Evolutionary conservation across 2,329 filamentous ascomycete species (phyloP), one percentile per base, ranked within the genome.

Genomic region (Lachnum nothofagi): DNA sequence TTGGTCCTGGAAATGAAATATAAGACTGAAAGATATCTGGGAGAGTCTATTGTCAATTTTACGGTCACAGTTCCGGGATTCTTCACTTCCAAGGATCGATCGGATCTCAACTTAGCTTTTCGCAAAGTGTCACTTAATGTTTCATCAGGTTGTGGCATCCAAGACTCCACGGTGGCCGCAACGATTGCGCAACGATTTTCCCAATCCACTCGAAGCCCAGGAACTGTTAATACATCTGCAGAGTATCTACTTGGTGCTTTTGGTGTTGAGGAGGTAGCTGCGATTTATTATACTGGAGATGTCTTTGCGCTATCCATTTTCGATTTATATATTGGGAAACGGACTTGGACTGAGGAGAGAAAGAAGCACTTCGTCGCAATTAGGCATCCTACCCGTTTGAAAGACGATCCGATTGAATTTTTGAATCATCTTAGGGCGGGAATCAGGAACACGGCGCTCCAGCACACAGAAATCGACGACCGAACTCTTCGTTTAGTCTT

Each of bases 261-360:
- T 31, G 19, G 38, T 12, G 20, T 48, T 17, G 45, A 48, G 20
- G 45, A 48, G 42, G 38, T 48, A 2, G 22, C 42, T 17, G 29
- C 20, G 2, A 20, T 48, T 16, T 14, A 35, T 4, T 48, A 35
- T 19, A 42, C 45, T 5, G 19, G 37, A 9, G 19, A 29, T 7
- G n/a, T 42, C 10, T 35, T 48, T 27, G 29, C 45, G 27, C 29
- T 42, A n/a, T 42, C 37, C 5, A 35, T 42, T 6, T 48, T 48
- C 20, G 3, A 37, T 5, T 20, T 48, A 8, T 42, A 48, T 17
- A 48, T 17, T 5, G 45, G 45, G 9, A 42, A 25, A n/a, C 2
- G 20, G 22, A 42, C 29, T 17, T 48, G 45, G 45, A 27, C 16
- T 2, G n/a, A 17, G 6, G n/a, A 10, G 12, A 12, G 14, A 7